A percentile compares a stretch with the other conserved stretches of the same genome.
These are phyloP conservation scores for Bipolaris victoriae DNA, from an alignment of 2,329 filamentous ascomycete genomes.

Conservation along the genomic window DNA sequence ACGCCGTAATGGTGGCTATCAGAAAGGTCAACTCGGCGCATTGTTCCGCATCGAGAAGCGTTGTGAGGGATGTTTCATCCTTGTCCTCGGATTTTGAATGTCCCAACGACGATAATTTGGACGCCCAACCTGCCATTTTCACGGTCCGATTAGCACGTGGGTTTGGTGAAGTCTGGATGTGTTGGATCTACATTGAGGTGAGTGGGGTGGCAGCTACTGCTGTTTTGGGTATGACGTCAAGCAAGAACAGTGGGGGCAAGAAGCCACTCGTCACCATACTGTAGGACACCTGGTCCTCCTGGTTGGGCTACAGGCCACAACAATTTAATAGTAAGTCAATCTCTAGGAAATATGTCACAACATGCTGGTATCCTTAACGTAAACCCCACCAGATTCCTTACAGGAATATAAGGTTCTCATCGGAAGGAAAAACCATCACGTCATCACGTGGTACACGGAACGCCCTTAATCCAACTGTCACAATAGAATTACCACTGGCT, in stretches of 20 bases:
- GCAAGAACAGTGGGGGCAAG: constrained; percentile 19
- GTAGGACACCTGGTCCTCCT: too few relatives aligned
- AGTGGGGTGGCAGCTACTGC: constrained; percentile 7
- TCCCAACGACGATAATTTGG: constrained; percentile 46
- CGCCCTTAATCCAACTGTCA: too few relatives aligned
- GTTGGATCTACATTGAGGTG: constrained; percentile 1
- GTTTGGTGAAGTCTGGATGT: constrained; percentile 2
- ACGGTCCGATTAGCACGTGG: background rate
- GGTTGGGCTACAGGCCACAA: too few relatives aligned
- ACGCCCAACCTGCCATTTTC: constrained; percentile 39
- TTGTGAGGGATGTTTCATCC: constrained; percentile 51
- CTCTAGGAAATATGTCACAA: too few relatives aligned
- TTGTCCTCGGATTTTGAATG: constrained; percentile 38
- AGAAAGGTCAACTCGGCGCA: constrained; percentile 56
- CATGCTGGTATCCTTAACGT: too few relatives aligned
- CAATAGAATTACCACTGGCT: background rate
- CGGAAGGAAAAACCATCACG: too few relatives aligned
- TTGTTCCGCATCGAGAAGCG: constrained; percentile 54
- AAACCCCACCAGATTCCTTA: too few relatives aligned
- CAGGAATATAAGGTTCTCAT: too few relatives aligned
- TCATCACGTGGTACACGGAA: too few relatives aligned
- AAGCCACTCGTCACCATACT: too few relatives aligned
- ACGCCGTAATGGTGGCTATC: constrained; percentile 55
- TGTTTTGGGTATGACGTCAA: constrained; percentile 29
- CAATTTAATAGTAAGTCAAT: too few relatives aligned